Percentiles rank a stretch among this genome's conserved stretches.
These are phyloP conservation scores for Rhododendron vialii DNA, from an alignment of 148 eudicot species.

Conservation along the genomic window DNA sequence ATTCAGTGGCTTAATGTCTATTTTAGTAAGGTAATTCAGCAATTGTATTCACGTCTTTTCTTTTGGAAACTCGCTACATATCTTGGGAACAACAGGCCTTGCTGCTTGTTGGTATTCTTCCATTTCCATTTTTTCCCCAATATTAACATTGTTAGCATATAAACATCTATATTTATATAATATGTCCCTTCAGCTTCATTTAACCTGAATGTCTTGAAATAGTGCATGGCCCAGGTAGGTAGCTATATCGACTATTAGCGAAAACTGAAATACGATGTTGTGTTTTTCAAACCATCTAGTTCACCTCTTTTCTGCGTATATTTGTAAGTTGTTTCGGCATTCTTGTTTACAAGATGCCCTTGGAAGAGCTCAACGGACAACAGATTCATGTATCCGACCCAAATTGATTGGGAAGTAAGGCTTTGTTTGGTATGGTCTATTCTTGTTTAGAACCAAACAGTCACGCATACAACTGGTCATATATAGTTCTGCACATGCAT, in stretches of 20 bases:
- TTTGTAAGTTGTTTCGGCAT: not conserved
- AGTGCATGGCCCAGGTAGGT: not conserved
- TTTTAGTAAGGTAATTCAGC: conserved; percentile 55
- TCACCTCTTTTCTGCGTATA: not conserved
- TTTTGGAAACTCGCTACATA: not conserved
- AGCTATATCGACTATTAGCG: not conserved
- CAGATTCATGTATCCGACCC: not conserved
- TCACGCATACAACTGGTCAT: not conserved
- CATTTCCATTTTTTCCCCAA: not conserved
- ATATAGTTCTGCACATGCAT: not conserved
- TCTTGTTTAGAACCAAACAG: not conserved
- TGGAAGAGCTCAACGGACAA: not conserved
- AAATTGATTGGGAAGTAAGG: not conserved
- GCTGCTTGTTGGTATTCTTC: not conserved
- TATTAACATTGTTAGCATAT: not conserved
- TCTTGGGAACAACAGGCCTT: not conserved
- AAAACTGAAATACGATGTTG: not conserved
- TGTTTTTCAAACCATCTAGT: not conserved
- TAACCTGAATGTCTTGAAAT: not conserved
- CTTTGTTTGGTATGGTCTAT: not conserved
- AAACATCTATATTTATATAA: not conserved
- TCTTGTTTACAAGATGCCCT: not conserved
- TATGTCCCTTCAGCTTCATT: not conserved
- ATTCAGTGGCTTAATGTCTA: conserved; percentile 81
- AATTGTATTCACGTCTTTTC: not conserved